Conservation (phyloP, 164 flowering plant genomes). For the Vitis riparia region DNA sequence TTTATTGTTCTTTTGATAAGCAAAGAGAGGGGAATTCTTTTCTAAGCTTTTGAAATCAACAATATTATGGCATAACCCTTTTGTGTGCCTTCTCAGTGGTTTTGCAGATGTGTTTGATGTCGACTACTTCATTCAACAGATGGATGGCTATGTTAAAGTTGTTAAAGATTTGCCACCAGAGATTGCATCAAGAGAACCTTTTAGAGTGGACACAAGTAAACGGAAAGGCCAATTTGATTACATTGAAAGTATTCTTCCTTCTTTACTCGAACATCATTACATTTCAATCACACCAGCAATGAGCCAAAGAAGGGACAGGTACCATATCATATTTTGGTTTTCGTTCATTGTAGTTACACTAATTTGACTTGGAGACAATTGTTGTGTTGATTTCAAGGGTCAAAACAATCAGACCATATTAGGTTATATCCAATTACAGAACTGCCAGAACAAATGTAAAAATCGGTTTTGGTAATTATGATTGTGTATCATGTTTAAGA, state of each 20-base stretch:
- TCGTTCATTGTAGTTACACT: neutral
- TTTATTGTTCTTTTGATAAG: too few relatives aligned
- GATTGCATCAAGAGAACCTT: slow-evolving; percentile 69
- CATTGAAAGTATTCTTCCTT: slow-evolving; percentile 84
- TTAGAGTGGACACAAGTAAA: slow-evolving; percentile 85
- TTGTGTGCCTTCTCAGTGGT: slow-evolving; percentile 56
- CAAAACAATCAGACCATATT: too few relatives aligned
- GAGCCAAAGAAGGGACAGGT: slow-evolving; percentile 98
- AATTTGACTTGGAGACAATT: too few relatives aligned
- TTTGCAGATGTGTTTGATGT: slow-evolving; percentile 99
- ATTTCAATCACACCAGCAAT: slow-evolving; percentile 92
- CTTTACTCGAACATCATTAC: slow-evolving; percentile 65
- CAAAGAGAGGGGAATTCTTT: too few relatives aligned
- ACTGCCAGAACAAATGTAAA: too few relatives aligned
- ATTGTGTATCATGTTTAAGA: neutral
- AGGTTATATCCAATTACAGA: too few relatives aligned
- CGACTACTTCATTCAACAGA: slow-evolving; percentile 78
- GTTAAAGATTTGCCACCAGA: slow-evolving; percentile 73
- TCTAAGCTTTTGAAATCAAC: too few relatives aligned
- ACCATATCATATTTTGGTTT: neutral
- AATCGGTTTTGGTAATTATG: neutral
- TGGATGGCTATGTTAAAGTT: slow-evolving; percentile 67
- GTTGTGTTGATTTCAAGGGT: too few relatives aligned
- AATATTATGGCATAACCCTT: slow-evolving; percentile 6
- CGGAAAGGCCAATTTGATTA: slow-evolving; percentile 97